Base-by-base conservation (phyloP, 2,329 filamentous ascomycete genomes). In the Fusarium albosuccineum region DNA sequence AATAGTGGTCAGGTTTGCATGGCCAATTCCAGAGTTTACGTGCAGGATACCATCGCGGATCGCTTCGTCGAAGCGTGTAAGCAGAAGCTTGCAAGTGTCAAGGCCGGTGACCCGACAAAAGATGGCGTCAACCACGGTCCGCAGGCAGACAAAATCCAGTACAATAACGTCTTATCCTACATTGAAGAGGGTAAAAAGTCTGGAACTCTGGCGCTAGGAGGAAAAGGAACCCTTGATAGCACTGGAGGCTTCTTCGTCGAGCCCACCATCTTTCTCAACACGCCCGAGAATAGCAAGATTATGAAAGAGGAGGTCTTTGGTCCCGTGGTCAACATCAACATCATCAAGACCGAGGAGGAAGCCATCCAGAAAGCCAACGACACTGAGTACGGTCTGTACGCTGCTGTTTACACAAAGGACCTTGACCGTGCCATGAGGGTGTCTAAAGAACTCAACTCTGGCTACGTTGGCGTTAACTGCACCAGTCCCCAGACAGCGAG, bases 261-360 rank as follows among this genome's bases (percentile, higher is more conserved):
- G 3, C 69, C 69, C 0, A 70, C 69, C 0, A 70, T 72, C 8
- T 72, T 71, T 5, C 2, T 67, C 0, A 36, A 66, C 58, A 77
- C 62, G 17, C 67, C 67, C 0, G 71, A 76, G n/a, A 52, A 71
- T 9, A 71, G 76, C 22, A 77, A 77, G 57, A 83, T 90, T 51
- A 85, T 85, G 76, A 82, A 83, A 17, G 87, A 90, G 66, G 88
- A 91, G 62, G 82, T 90, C 1, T 91, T 91, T 64, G 88, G 89
- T 0, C 88, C 89, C 0, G 88, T 91, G 5, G 84, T 87, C 0
- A 83, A 83, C 26, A 84, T 91, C 65, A 83, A 83, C 54, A 82
- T 63, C 78, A 79, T 80, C 56, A 68, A 68, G 17, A 73, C 72
- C 0, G 78, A 80, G 27, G 70, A 70, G 0, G 77, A 80, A 40